A percentile compares a stretch with the other conserved stretches of the same genome.
phyloP scores from a whole-genome alignment of 2,329 filamentous ascomycete genomes.

The Colletotrichum eleusines region DNA sequence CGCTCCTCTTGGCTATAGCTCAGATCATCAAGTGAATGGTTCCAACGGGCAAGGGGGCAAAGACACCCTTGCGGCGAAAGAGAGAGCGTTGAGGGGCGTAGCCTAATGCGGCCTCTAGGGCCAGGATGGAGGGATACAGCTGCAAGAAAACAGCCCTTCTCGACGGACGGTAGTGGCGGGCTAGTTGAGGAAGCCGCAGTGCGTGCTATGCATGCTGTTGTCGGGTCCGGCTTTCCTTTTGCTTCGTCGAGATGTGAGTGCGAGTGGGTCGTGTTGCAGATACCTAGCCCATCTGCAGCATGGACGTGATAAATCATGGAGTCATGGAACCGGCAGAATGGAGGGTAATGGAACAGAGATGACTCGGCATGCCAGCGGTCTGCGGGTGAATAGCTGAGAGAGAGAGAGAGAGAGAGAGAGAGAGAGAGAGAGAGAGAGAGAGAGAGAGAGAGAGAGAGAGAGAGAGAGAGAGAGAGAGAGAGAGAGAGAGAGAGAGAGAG shows the following conservation, averaged over 20 bases:
- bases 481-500: neutral
- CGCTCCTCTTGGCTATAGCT: neutral
- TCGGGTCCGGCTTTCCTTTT: neutral
- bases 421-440: neutral
- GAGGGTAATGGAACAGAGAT: conserved; percentile 37
- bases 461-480: neutral
- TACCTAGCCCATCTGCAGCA: neutral
- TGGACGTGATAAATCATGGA: neutral
- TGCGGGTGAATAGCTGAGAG: neutral
- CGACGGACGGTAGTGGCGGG: conserved; percentile 16
- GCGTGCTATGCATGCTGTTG: conserved; percentile 30
- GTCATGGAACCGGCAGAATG: conserved; percentile 24
- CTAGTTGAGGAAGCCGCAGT: neutral
- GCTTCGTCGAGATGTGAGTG: neutral
- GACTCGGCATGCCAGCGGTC: conserved; percentile 35
- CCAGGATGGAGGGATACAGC: neutral
- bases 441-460: too few species aligned
- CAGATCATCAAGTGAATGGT: conserved; percentile 23
- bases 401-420: neutral
- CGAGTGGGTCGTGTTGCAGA: conserved; percentile 2
- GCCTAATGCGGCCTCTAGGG: conserved; percentile 22
- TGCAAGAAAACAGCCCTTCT: neutral
- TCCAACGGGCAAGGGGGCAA: conserved; percentile 25
- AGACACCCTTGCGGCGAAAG: conserved; percentile 8
- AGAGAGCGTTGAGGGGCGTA: conserved; percentile 19